Evolutionary conservation across 192 early-diverging fungal genomes (phyloP).

Genomic region (Mortierella hygrophila): DNA sequence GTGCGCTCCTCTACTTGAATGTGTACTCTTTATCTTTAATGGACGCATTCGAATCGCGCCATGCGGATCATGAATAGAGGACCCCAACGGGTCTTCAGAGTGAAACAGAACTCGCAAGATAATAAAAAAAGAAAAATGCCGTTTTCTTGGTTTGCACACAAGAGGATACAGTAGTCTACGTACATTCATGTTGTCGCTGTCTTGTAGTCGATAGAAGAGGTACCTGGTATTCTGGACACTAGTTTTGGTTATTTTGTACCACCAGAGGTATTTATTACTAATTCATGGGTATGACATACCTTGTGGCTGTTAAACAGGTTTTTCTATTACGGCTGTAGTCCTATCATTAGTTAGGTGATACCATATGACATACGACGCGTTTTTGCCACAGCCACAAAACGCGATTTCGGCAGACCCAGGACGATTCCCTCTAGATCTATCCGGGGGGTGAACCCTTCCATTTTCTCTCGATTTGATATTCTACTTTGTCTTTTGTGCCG

Average conservation of each 20-base stretch:
- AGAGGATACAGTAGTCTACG: background rate
- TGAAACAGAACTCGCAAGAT: conserved; percentile 1
- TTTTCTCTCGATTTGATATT: background rate
- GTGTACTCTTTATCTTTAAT: background rate
- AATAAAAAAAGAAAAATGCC: background rate
- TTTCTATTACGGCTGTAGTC: background rate
- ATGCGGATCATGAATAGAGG: background rate
- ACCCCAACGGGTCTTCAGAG: background rate
- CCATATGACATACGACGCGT: background rate
- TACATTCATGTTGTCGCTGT: background rate
- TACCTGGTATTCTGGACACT: background rate
- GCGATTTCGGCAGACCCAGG: background rate
- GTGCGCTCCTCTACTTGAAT: no score
- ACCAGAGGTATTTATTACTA: background rate
- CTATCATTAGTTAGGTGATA: background rate
- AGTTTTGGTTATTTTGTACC: background rate
- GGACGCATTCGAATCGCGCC: background rate
- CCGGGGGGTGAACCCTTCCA: background rate
- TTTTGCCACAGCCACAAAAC: background rate
- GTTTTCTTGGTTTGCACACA: background rate
- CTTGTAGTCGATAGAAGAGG: background rate
- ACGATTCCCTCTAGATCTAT: background rate
- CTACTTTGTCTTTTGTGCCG: background rate
- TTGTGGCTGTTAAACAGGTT: background rate
- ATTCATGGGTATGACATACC: background rate